Base-by-base conservation (phyloP, 768 basidiomycete genomes). In the Termitomyces sp. region DNA sequence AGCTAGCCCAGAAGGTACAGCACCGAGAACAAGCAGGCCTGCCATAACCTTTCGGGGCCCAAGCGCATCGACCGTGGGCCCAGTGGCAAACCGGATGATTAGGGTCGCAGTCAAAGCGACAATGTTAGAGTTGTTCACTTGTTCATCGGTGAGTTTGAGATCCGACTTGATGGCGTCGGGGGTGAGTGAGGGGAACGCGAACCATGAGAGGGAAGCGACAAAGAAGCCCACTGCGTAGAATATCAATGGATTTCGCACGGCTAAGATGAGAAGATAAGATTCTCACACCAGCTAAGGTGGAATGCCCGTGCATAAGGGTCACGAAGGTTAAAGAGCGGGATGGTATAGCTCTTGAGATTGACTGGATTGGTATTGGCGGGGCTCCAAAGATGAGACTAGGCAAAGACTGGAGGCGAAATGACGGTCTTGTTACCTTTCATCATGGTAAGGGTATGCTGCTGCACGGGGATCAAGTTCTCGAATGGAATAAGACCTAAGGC, bases 101-200 rank as follows among this genome's bases (percentile, higher is more conserved):
- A 84, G 69, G 0, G 83, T 85, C 1, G 76, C 74, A 37, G 67
- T 73, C 4, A 80, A 66, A 0, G 76, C 78, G 54, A 76, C 59
- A 32, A 82, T 72, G 55, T 80, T 82, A 1, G 81, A 82, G 58
- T 81, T 79, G 23, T 72, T 76, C 25, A 84, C 72, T 66, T 84
- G 72, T 5, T 65, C 70, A 9, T 71, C 59, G 4, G 79, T 78
- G 23, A 85, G 69, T 1, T 76, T 67, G 56, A 85, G 52, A 66
- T 85, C 83, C 25, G 64, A 61, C 59, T 75, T 77, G 68, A 85
- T 83, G 30, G 75, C 79, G 9, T 80, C 78, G 0, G 82, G 79
- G 35, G 82, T 75, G 16, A 85, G 76, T 0, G 83, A 83, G n/a
- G 82, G 73, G 61, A 85, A 84, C 1, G 83, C 82, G 55, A 84